Conservation (phyloP, 805 yeast species). For the Sungouiozyma intestinalis region DNA sequence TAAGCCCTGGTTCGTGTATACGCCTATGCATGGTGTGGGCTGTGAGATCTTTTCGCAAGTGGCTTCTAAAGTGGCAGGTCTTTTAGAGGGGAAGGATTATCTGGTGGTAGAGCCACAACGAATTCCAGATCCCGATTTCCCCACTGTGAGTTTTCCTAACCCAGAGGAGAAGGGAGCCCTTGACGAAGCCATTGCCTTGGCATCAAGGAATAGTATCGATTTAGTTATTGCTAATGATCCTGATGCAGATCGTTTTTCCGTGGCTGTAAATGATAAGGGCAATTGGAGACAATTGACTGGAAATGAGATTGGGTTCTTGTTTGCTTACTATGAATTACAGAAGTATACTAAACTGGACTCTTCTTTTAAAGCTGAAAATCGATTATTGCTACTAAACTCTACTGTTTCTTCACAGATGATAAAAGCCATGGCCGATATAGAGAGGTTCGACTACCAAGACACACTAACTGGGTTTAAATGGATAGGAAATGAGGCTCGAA, state of each 20-base stretch:
- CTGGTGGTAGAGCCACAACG: constrained; percentile 52
- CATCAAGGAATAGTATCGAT: constrained; percentile 33
- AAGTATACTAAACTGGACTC: constrained; percentile 14
- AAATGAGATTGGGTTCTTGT: constrained; percentile 78
- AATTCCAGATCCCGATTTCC: constrained; percentile 72
- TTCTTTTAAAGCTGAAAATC: constrained; percentile 32
- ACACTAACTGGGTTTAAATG: constrained; percentile 95
- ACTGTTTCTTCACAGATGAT: constrained; percentile 88
- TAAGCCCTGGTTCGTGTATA: constrained; percentile 53
- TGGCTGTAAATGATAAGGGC: constrained; percentile 45
- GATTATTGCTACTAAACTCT: constrained; percentile 53
- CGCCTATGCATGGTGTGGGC: constrained; percentile 97
- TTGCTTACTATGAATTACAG: constrained; percentile 55
- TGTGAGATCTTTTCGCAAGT: constrained; percentile 41
- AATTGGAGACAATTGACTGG: constrained; percentile 80
- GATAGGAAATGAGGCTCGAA: constrained; percentile 86
- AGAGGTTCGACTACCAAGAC: constrained; percentile 58
- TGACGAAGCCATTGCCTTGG: constrained; percentile 53
- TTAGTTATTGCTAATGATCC: constrained; percentile 89
- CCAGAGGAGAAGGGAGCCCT: constrained; percentile 95
- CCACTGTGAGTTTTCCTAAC: constrained; percentile 83
- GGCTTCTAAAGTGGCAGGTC: constrained; percentile 21
- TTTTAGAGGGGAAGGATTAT: constrained; percentile 30
- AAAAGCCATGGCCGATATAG: constrained; percentile 49
- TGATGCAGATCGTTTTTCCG: constrained; percentile 90